A percentile compares a stretch with the other conserved stretches of the same genome.
Conservation (phyloP, 345 rosid species). For the Geranium rotundifolium region DNA sequence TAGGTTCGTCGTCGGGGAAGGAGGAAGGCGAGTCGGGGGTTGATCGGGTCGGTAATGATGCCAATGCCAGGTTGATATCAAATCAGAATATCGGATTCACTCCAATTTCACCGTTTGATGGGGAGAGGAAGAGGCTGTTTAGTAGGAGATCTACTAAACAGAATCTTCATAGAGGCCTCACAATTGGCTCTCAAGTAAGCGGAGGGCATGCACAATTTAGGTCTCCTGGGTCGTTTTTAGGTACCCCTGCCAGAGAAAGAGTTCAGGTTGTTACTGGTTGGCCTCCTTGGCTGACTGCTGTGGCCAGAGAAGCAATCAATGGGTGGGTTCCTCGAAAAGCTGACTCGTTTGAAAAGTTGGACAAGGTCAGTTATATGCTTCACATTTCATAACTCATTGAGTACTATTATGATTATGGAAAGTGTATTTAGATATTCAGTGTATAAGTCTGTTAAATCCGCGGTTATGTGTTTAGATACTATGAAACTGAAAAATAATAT, state of each 20-base stretch:
- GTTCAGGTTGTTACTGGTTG: slow-evolving; percentile 83
- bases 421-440: too few relatives aligned
- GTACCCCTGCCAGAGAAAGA: slow-evolving; percentile 48
- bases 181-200: slow-evolving; percentile 11
- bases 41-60: slow-evolving; percentile 26
- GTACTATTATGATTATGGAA: too few relatives aligned
- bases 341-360: slow-evolving; percentile 86
- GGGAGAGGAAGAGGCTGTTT: slow-evolving; percentile 16
- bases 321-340: slow-evolving; percentile 94
- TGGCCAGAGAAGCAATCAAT: slow-evolving; percentile 93
- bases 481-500: too few relatives aligned
- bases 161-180: slow-evolving; percentile 19
- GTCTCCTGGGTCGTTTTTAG: slow-evolving; percentile 28
- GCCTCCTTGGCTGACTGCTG: slow-evolving; percentile 88
- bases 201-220: slow-evolving; percentile 16
- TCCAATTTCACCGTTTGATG: slow-evolving; percentile 21
- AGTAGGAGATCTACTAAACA: slow-evolving; percentile 17
- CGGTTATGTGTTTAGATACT: too few relatives aligned
- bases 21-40: slow-evolving; percentile 17
- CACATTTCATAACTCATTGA: background rate
- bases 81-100: slow-evolving; percentile 17
- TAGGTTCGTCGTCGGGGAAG: slow-evolving; percentile 20
- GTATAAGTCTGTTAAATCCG: too few relatives aligned
- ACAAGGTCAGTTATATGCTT: slow-evolving; percentile 46
- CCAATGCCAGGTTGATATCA: slow-evolving; percentile 26